phyloP scores from a whole-genome alignment of 257 asterid genomes.

The Agastache rugosa region DNA sequence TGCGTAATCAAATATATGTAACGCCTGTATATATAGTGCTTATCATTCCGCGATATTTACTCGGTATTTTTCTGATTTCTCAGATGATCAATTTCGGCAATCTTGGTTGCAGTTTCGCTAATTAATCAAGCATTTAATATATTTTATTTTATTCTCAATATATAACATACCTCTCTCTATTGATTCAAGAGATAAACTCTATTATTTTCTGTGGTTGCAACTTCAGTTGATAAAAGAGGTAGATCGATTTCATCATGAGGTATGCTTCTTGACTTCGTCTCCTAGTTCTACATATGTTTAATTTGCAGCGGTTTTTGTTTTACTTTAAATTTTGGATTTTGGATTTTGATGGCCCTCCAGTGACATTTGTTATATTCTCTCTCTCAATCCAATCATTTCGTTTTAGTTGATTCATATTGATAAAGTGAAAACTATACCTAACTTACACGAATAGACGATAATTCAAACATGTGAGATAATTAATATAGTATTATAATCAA shows the following conservation, averaged over 20 bases:
- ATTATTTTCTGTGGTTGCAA: neutral
- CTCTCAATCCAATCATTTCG: no score
- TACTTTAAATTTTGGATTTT: no score
- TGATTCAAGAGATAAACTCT: neutral
- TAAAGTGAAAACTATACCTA: no score
- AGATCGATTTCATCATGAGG: neutral
- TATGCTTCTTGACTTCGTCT: neutral
- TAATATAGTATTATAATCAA: no score
- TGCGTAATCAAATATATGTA: neutral
- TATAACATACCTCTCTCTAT: neutral
- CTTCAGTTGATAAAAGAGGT: neutral
- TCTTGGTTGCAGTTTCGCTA: neutral
- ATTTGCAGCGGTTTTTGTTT: no score
- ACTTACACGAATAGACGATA: no score
- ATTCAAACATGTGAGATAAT: no score
- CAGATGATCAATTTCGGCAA: no score
- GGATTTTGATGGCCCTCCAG: no score
- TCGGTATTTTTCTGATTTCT: no score
- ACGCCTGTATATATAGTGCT: slow-evolving; percentile 13
- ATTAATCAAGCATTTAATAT: slow-evolving; percentile 3
- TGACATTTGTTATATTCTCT: no score
- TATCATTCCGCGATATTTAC: neutral
- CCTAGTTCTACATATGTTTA: neutral
- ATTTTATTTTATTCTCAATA: neutral
- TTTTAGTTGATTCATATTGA: no score